phyloP scores from a whole-genome alignment of 2,329 filamentous ascomycete genomes.

The Aspergillus ibericus region DNA sequence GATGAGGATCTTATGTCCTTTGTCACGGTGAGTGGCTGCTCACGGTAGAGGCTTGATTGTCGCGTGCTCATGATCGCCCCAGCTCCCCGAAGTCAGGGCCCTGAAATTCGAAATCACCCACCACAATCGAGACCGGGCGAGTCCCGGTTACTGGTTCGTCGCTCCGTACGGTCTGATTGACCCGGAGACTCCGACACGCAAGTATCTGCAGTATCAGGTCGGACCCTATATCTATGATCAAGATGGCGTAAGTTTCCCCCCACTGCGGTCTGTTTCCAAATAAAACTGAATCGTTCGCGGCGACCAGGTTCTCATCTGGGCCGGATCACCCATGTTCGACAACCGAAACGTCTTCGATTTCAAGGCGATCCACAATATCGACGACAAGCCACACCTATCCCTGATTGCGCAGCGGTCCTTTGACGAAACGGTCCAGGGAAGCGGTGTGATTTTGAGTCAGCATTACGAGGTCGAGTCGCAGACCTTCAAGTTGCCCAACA shows the following conservation, averaged over 20 bases:
- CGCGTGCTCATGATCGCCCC: background rate
- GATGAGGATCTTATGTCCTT: conserved; percentile 19
- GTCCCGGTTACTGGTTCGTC: conserved; percentile 52
- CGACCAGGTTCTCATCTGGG: conserved; percentile 42
- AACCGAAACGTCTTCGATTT: conserved; percentile 50
- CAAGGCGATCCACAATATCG: conserved; percentile 43
- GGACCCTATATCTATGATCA: conserved; percentile 55
- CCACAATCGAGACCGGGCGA: conserved; percentile 26
- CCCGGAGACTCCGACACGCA: conserved; percentile 24
- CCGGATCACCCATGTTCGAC: conserved; percentile 46
- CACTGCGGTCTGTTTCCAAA: background rate
- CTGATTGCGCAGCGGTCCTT: conserved; percentile 37
- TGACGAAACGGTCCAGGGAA: conserved; percentile 42
- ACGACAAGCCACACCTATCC: conserved; percentile 47
- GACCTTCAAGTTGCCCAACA: conserved; percentile 30
- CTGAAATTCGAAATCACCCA: conserved; percentile 30
- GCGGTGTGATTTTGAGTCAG: conserved; percentile 50
- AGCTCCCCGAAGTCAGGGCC: conserved; percentile 28
- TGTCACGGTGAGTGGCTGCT: conserved; percentile 16
- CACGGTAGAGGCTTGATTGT: background rate
- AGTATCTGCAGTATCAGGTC: conserved; percentile 44
- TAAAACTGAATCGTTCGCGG: background rate
- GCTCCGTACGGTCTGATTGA: conserved; percentile 43
- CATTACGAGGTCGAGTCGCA: conserved; percentile 47
- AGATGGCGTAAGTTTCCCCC: conserved; percentile 38